Evolutionary conservation across 1,139 yeast genomes (phyloP), one percentile per base, ranked within the genome.

Genomic region (Nematodospora anomalae): DNA sequence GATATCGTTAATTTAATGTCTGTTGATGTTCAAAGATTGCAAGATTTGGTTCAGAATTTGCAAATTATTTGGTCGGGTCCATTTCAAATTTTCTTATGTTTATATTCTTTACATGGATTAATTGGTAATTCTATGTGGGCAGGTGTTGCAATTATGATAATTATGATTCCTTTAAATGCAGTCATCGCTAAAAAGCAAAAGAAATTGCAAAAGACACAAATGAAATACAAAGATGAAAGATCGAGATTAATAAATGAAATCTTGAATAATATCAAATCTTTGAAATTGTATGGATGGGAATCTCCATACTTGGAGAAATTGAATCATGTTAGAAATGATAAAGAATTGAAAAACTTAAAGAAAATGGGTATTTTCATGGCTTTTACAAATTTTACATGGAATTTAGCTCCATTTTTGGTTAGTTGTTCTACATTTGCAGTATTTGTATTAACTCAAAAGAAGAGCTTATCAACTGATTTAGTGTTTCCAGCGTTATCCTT

Each of bases 1-100:
- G 98, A 94, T 57, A 88, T 94, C 52, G 98, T 92, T 37, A 92
- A 94, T 54, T 72, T 92, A 53, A 90, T 90, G 97, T 84, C 97
- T 35, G 97, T 92, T 34, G 98, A 92, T 64, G 86, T 94, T 6
- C 97, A 90, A 65, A 77, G 97, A 62, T 68, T 92, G 41, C 97
- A 89, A 62, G 97, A 90, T 54, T 71, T 90, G 43, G 80, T 87
- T 28, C 95, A 89, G 57, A 83, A 85, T 61, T 80, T 92, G 45
- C 90, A 89, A 55, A 76, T 90, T 42, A 71, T 88, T 36, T 90
- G 97, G 96, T 89, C 97, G 1, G 97, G 97, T 31, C 98, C 98
- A 2, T 87, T 90, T 66, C 98, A 92, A 65, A 82, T 92, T 50
- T 50, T 76, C 29, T 65, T 92, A 41, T 92, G 97, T 71, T 72